A percentile compares a stretch with the other conserved stretches of the same genome.
These are phyloP conservation scores for Periconia sp. DNA, from an alignment of 2,329 filamentous ascomycete species.

Conservation along the genomic window DNA sequence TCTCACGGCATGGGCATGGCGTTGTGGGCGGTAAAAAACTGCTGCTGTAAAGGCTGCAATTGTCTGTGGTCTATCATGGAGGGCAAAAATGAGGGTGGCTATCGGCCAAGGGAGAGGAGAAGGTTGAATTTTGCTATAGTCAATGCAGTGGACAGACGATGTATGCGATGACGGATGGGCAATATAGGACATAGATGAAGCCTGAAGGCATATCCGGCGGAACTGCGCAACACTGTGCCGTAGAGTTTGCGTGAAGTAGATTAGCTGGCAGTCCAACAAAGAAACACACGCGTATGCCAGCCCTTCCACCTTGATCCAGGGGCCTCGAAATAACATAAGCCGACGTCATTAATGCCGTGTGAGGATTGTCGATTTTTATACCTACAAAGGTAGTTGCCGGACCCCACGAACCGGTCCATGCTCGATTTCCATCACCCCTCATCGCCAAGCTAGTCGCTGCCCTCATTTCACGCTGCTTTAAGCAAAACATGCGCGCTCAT, in stretches of 20 bases:
- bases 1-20: conserved; percentile 43
- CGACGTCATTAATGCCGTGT: neutral
- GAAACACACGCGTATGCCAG: neutral
- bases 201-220: neutral
- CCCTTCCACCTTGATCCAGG: neutral
- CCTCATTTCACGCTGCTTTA: conserved; percentile 13
- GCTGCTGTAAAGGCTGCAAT: conserved; percentile 18
- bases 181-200: neutral
- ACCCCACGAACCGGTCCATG: conserved; percentile 1
- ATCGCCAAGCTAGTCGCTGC: conserved; percentile 1
- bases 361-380: neutral
- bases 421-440: neutral
- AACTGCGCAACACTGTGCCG: neutral
- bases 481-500: conserved; percentile 2
- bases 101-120: neutral
- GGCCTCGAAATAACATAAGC: neutral
- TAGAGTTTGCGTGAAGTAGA: neutral
- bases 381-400: neutral
- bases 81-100: conserved; percentile 7
- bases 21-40: conserved; percentile 34
- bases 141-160: neutral
- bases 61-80: conserved; percentile 25
- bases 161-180: neutral
- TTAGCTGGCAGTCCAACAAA: conserved; percentile 1
- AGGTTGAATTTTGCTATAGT: neutral